Evolutionary conservation across 2,329 filamentous ascomycete genomes (phyloP), one percentile per base, ranked within the genome.

Genomic region (Fonsecaea pedrosoi): DNA sequence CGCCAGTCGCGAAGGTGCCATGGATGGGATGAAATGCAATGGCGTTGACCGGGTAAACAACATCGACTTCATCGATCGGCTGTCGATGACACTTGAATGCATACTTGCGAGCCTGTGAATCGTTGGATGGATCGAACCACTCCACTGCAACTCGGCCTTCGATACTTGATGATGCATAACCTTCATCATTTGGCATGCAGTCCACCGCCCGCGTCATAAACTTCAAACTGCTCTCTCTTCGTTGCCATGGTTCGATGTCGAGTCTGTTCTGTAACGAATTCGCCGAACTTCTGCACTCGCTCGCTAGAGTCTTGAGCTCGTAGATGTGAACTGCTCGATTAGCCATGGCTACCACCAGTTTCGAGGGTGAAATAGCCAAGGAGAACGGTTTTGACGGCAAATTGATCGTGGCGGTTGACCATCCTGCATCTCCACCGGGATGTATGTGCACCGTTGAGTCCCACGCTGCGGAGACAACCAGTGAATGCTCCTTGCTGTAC

Each of bases 21-120:
- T 88, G 83, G 1, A 90, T 80, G 0, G 92, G 92, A 78, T 97
- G 93, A 81, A 96, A 97, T 0, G 92, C 88, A 7, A 97, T 85
- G 2, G 93, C 90, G 76, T 97, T 95, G 72, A 97, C 94, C 0
- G 94, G 94, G 75, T 94, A 97, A 2, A 97, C 92, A 4, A 97
- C 85, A 74, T 97, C 94, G 34, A 85, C 88, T 58, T 87, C 88
- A 53, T 85, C 85, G 62, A 82, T 77, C 35, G 88, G 85, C 78
- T 96, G 92, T 4, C 95, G 87, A 80, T 99, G 95, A 80, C 95
- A 99, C 80, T 99, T 99, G 87, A 99, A 99, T 13, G 95, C 95
- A 78, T 98, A 99, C 79, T 97, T 98, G 72, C 94, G 87, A 45
- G 91, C 90, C 81, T 98, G 94, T 3, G 91, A 94, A 78, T 94